Evolutionary conservation across 2,329 filamentous ascomycete species (phyloP), one percentile per base, ranked within the genome.

Genomic region (Sporothrix brasiliensis): DNA sequence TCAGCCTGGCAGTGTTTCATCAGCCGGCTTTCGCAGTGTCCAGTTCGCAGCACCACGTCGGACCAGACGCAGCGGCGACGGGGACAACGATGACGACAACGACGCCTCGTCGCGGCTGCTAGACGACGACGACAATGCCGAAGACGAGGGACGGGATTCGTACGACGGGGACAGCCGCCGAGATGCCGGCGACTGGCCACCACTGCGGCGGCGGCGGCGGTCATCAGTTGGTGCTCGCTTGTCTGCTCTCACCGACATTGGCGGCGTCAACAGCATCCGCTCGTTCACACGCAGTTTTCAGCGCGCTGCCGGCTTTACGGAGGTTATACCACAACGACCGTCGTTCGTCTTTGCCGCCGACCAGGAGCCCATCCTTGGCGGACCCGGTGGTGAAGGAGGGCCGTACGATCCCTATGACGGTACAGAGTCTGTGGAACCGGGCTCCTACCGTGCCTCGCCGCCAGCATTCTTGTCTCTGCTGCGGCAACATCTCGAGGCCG

Each of bases 251-350:
- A 84, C 86, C 74, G 89, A 97, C 72, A 90, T 92, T 63, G 95
- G 94, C 74, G 94, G 94, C 67, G 91, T 94, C 72, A 98, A 98
- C 83, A 96, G 92, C 79, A 91, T 98, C 76, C 91, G 95, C 77
- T 97, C 94, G 76, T 98, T 98, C 78, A 92, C 94, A 58, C 88
- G 91, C 72, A 97, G 92, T 75, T 97, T 93, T 91, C 92, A 94
- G 80, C 89, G 94, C 78, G 94, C 94, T 50, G 93, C 93, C 34
- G 90, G 87, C 70, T 98, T 98, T 79, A 87, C 89, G 73, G 94
- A 97, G 79, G 92, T 97, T 75, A 90, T 95, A 47, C 92, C 93
- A 5, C 89, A 92, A 69, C 88, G 89, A 19, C 89, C 89, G 16
- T 90, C 92, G 47, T 93, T 97, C 77, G 84, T 92, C 68, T 86